Evolutionary conservation across 1,139 yeast species (phyloP), one percentile per base, ranked within the genome.

Genomic region (Debaryomyces sp.): DNA sequence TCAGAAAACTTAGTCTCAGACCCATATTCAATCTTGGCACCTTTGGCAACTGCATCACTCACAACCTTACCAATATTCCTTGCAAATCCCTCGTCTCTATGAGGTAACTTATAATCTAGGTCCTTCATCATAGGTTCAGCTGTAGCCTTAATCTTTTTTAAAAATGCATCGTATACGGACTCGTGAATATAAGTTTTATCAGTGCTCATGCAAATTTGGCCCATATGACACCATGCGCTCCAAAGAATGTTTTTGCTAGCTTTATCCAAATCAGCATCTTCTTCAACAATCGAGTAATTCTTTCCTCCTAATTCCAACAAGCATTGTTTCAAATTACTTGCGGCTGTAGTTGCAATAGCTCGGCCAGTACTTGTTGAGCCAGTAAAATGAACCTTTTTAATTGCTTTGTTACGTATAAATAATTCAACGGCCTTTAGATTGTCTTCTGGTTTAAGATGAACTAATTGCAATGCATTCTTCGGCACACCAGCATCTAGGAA

Each of bases 161-260:
- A 49, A 41, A 68, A 64, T 27, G 61, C 54, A 5, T 70, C 70
- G 49, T 71, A 73, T 1, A 69, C 58, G 0, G 54, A 35, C 38
- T 66, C 71, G 41, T 73, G 71, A 33, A 75, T 62, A 50, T 52
- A 71, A 1, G 73, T 63, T 18, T 61, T 61, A 50, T 75, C 81
- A 2, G 76, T 68, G 43, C 72, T 64, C 81, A 76, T 77, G 55
- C 81, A 77, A 29, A 77, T 67, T 50, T 77, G 81, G 9, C 80
- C 81, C 51, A 67, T 71, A 54, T 76, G 75, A 38, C 66, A 58
- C 77, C 77, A 74, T 5, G 73, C 59, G 23, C 68, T 61, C 64
- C 67, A 63, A 13, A 72, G 45, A 17, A 61, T 55, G 6, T 51
- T 51, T 2, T 64, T 68, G 4, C 74, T 74, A 5, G 75, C 70